Percentiles rank a stretch among this genome's conserved stretches.
phyloP scores from a whole-genome alignment of 345 rosid genomes.

The Rhizophora apiculata region DNA sequence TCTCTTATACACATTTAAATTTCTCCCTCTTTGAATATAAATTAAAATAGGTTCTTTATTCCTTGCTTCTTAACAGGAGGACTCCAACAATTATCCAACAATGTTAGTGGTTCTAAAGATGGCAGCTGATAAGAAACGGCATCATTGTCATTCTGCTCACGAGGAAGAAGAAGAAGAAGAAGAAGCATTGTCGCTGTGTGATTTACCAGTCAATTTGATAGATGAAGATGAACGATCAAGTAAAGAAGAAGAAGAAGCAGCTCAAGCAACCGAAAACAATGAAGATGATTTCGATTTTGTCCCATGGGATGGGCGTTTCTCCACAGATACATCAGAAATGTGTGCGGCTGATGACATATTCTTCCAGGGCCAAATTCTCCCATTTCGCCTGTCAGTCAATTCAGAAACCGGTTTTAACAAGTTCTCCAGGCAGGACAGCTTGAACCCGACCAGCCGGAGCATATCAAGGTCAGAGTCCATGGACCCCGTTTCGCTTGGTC shows the following conservation, averaged over 20 bases:
- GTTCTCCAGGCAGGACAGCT: constrained; percentile 14
- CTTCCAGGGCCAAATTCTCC: constrained; percentile 66
- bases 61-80: constrained; percentile 12
- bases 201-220: constrained; percentile 47
- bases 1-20: constrained; percentile 23
- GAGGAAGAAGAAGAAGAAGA: constrained; percentile 39
- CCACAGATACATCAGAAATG: constrained; percentile 46
- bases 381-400: constrained; percentile 59
- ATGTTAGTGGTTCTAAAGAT: constrained; percentile 1
- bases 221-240: constrained; percentile 20
- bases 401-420: constrained; percentile 33
- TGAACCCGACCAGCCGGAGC: constrained; percentile 17
- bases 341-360: constrained; percentile 74
- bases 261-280: constrained; percentile 20
- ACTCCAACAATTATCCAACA: constrained; percentile 1
- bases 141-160: constrained; percentile 5
- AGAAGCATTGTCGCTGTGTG: constrained; percentile 67
- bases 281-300: constrained; percentile 59
- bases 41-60: background rate
- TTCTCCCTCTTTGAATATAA: constrained; percentile 10
- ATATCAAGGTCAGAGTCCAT: constrained; percentile 54
- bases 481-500: constrained; percentile 32
- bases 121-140: constrained; percentile 18
- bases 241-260: constrained; percentile 10
- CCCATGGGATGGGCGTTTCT: constrained; percentile 35